A percentile compares a stretch with the other conserved stretches of the same genome.
Evolutionary conservation across 75 land plant species (phyloP).

Genomic region (Larix kaempferi): DNA sequence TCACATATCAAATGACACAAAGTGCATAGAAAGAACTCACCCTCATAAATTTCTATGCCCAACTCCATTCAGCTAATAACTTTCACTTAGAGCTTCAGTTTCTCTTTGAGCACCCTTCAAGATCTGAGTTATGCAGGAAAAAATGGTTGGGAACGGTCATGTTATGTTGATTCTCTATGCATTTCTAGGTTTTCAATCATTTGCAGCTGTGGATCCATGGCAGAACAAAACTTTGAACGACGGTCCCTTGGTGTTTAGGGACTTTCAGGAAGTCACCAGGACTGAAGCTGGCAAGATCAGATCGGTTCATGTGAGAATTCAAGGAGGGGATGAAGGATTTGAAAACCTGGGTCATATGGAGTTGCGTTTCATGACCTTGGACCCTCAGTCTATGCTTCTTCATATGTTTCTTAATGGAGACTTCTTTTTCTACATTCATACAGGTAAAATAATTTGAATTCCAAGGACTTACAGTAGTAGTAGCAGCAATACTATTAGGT

Average conservation of each 20-base stretch:
- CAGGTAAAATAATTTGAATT: constrained; percentile 28
- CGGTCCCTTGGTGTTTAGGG: neutral
- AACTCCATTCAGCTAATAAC: neutral
- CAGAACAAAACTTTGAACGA: neutral
- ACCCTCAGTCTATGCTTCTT: constrained; percentile 53
- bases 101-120: neutral
- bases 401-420: constrained; percentile 55
- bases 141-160: no score
- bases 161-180: no score
- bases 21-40: neutral
- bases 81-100: neutral
- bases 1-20: neutral
- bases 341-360: neutral
- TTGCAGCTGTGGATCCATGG: no score
- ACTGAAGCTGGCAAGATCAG: constrained; percentile 1
- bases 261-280: neutral
- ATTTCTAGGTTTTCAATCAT: no score
- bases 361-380: constrained; percentile 42
- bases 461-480: neutral
- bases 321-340: neutral
- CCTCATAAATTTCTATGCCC: neutral
- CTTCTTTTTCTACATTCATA: constrained; percentile 52
- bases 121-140: neutral
- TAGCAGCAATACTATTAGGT: neutral
- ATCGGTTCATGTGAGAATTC: neutral